Evolutionary conservation across 2,329 filamentous ascomycete species (phyloP).

Genomic region (Penicillium olsonii): DNA sequence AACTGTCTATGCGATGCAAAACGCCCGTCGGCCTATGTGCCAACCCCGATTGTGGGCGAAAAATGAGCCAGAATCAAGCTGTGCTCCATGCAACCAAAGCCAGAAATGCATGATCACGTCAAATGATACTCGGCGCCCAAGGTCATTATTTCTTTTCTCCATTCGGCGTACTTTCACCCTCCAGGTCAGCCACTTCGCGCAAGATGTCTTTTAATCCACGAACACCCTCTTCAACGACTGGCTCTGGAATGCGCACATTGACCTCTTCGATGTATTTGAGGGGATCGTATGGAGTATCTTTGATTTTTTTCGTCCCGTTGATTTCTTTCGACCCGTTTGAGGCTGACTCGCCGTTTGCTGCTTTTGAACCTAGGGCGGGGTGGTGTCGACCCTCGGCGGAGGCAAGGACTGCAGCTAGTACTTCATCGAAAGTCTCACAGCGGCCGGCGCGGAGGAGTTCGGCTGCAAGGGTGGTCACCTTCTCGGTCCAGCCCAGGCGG

Average conservation of each 20-base stretch:
- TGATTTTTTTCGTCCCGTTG: conserved; percentile 31
- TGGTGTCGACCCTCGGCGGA: conserved; percentile 41
- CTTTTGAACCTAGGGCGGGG: conserved; percentile 29
- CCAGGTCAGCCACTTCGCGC: conserved; percentile 51
- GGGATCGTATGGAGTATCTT: conserved; percentile 19
- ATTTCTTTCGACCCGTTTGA: conserved; percentile 17
- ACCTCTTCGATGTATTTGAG: conserved; percentile 38
- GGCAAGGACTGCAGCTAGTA: conserved; percentile 55
- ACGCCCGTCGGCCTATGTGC: conserved; percentile 15
- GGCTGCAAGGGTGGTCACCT: conserved; percentile 56
- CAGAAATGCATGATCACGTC: conserved; percentile 22
- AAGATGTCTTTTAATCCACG: conserved; percentile 55
- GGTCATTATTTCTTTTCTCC: conserved; percentile 24
- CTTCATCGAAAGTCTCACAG: conserved; percentile 58
- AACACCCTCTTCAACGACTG: conserved; percentile 53
- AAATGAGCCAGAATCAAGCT: conserved; percentile 15
- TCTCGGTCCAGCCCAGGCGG: conserved; percentile 60
- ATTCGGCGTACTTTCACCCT: conserved; percentile 36
- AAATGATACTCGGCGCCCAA: not conserved
- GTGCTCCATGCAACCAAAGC: conserved; percentile 15
- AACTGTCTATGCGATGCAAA: conserved; percentile 25
- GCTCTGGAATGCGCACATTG: conserved; percentile 52
- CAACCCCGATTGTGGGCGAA: conserved; percentile 17
- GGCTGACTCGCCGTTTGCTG: conserved; percentile 22
- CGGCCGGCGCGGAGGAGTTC: conserved; percentile 60